Percentiles rank a stretch among this genome's conserved stretches.
phyloP scores from a whole-genome alignment of 345 rosid species.

The Gossypium bickii region DNA sequence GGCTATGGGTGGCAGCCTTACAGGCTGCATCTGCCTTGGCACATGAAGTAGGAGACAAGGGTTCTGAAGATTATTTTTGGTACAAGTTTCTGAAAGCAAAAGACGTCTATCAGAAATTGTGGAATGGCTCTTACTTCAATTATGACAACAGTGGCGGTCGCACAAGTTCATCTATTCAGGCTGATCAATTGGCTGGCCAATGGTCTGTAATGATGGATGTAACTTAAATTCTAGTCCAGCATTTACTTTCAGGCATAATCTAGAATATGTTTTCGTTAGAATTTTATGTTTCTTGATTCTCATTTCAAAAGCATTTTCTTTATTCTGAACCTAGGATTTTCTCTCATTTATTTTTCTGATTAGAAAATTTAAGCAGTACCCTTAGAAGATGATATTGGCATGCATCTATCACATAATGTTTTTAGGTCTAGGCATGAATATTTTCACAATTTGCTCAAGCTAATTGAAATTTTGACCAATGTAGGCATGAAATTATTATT shows the following conservation, averaged over 20 bases:
- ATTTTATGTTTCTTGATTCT: neutral
- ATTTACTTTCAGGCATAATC: neutral
- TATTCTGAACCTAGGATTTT: neutral
- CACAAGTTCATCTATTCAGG: slow-evolving; percentile 76
- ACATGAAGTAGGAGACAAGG: slow-evolving; percentile 68
- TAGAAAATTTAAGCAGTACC: neutral
- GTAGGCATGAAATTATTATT: neutral
- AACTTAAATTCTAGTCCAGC: neutral
- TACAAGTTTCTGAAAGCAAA: slow-evolving; percentile 82
- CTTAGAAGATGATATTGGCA: neutral
- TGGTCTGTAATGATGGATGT: slow-evolving; percentile 43
- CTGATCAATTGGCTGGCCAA: slow-evolving; percentile 97
- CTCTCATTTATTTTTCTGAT: neutral
- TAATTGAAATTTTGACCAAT: neutral
- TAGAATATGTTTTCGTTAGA: neutral
- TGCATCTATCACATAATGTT: neutral
- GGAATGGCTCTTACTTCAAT: slow-evolving; percentile 93
- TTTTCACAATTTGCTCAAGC: neutral
- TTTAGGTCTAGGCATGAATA: neutral
- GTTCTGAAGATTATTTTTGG: slow-evolving; percentile 69
- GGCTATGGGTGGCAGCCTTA: slow-evolving; percentile 90
- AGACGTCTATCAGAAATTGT: slow-evolving; percentile 60
- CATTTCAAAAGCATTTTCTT: neutral
- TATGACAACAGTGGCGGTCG: slow-evolving; percentile 65
- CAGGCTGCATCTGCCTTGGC: slow-evolving; percentile 97